These are phyloP conservation scores for Suhomyces chickasaworum DNA, from an alignment of 1,139 yeast species.

Conservation along the genomic window DNA sequence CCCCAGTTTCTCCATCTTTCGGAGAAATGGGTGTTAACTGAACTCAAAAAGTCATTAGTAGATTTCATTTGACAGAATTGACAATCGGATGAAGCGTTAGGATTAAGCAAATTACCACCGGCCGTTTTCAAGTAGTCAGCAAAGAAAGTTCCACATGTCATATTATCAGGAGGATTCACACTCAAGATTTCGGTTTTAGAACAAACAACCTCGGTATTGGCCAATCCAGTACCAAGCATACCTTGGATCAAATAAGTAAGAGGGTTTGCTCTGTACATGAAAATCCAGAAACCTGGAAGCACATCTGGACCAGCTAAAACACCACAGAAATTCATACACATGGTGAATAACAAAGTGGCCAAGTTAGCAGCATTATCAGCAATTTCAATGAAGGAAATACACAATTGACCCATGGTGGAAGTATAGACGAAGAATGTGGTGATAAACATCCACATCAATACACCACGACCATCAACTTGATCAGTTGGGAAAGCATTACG, in stretches of 20 bases:
- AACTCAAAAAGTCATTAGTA: conserved; percentile 53
- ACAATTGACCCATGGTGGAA: conserved; percentile 65
- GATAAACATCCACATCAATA: conserved; percentile 61
- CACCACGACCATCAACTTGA: conserved; percentile 53
- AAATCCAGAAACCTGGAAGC: conserved; percentile 54
- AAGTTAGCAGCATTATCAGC: conserved; percentile 78
- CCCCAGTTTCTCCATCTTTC: conserved; percentile 73
- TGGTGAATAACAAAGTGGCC: conserved; percentile 61
- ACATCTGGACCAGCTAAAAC: conserved; percentile 64
- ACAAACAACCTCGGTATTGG: conserved; percentile 52
- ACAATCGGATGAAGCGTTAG: conserved; percentile 49
- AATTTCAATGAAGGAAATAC: conserved; percentile 61
- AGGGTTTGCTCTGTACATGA: conserved; percentile 67
- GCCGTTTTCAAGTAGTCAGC: conserved; percentile 40
- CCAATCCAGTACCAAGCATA: conserved; percentile 54
- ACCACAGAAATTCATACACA: conserved; percentile 81
- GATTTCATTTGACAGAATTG: conserved; percentile 49
- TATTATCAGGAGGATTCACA: conserved; percentile 50
- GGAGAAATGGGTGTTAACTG: conserved; percentile 43
- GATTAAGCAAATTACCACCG: conserved; percentile 54
- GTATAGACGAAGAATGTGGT: conserved; percentile 59
- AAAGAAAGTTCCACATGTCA: conserved; percentile 59
- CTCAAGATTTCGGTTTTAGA: conserved; percentile 45
- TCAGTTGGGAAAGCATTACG: conserved; percentile 34
- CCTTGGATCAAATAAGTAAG: conserved; percentile 63